Evolutionary conservation across 805 yeast genomes (phyloP), one percentile per base, ranked within the genome.

Genomic region (Pichia californica): DNA sequence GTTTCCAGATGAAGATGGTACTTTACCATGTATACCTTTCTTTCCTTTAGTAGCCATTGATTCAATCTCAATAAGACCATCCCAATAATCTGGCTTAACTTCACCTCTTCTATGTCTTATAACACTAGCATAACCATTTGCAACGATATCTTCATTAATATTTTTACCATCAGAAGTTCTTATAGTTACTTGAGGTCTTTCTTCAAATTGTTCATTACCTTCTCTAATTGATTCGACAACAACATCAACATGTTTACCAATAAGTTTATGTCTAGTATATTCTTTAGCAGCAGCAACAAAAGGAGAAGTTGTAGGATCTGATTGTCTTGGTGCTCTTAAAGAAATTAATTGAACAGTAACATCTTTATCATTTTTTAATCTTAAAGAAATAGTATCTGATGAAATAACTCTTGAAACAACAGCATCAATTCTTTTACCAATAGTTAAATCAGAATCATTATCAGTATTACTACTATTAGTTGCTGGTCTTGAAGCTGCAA

Each of bases 1-100:
- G 52, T 87, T 72, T 31, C 78, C 79, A 18, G 76, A 64, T 13
- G 76, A 77, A 14, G 76, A 76, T 14, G 78, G 77, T 41, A 75
- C 71, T 55, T 79, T 78, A 23, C 74, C 71, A 57, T 73, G 79
- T 33, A 88, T 68, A 18, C 95, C 95, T 36, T 67, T 67, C 51
- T 80, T 76, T 20, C 64, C 63, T 43, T 70, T 73, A 46, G 66
- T 68, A 14, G 89, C 83, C 33, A 68, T 68, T 33, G 71, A 68
- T 59, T 88, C 95, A 38, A 79, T 68, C 56, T 84, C 94, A 36
- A 83, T 63, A 44, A 87, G 69, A 38, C 71, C 71, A 57, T 87
- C 95, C 91, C 95, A 86, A 52, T 78, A 74, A 27, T 79, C 72
- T 2, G 93, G 79, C 52, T 86, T 72, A 55, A 80, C 86, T 31